Conservation (phyloP, 2,329 filamentous ascomycete species). For the Cladorrhinum sp. region DNA sequence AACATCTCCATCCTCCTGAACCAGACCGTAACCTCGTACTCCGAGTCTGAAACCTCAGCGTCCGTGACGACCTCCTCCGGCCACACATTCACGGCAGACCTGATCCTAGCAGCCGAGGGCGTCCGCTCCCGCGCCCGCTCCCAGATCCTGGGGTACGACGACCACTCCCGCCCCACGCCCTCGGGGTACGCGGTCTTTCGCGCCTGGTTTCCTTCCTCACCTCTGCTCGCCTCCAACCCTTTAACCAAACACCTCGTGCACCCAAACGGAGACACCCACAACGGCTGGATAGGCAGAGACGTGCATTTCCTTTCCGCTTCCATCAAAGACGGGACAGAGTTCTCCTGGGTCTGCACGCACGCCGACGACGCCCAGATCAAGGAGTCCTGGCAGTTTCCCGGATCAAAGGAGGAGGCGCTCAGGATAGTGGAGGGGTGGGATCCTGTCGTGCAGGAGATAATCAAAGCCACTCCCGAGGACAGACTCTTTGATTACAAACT, state of each 20-base stretch:
- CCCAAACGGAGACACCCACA: constrained; percentile 45
- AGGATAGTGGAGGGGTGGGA: constrained; percentile 42
- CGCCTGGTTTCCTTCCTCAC: constrained; percentile 39
- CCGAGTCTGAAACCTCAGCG: constrained; percentile 39
- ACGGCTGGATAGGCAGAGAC: constrained; percentile 51
- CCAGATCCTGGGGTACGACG: constrained; percentile 41
- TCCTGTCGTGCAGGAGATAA: constrained; percentile 35
- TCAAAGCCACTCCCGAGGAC: constrained; percentile 32
- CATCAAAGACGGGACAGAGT: constrained; percentile 50
- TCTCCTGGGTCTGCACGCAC: constrained; percentile 52
- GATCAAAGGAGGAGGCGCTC: constrained; percentile 40
- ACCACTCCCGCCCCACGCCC: constrained; percentile 36
- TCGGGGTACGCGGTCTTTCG: constrained; percentile 42
- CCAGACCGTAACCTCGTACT: constrained; percentile 42
- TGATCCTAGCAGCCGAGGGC: constrained; percentile 44
- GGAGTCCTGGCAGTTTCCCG: constrained; percentile 44
- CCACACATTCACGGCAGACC: constrained; percentile 38
- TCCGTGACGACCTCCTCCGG: constrained; percentile 42
- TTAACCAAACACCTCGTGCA: constrained; percentile 44
- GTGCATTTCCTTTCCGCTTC: constrained; percentile 51
- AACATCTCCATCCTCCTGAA: constrained; percentile 47
- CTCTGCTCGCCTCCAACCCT: constrained; percentile 41
- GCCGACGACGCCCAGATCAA: constrained; percentile 44
- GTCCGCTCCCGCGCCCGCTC: constrained; percentile 42
- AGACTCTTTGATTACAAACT: constrained; percentile 39